Base-by-base conservation (phyloP, 768 basidiomycete species). In the Dioszegia aurantiaca region DNA sequence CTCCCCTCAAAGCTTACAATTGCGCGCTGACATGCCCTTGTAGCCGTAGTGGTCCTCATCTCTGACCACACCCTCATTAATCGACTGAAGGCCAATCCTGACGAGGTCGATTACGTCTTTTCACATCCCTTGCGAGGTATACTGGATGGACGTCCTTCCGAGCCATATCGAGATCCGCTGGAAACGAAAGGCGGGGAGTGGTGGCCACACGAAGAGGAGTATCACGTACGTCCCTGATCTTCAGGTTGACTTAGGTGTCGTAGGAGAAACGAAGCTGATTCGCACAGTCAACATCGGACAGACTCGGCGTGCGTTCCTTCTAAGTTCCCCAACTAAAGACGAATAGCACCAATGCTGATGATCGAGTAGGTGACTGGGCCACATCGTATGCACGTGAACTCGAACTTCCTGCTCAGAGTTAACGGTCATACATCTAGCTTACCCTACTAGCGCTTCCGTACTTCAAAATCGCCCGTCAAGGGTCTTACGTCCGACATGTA, bases 71-170 rank as follows among this genome's bases (percentile, higher is more conserved):
- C 79, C 3, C 24, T 90, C 1, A 78, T 93, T 1, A 70, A 77
- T 0, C 65, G 68, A 17, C 79, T 92, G 3, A 78, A 73, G 21
- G 83, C 87, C 2, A 81, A 82, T 16, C 81, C 81, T 33, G 81
- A 80, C 6, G 78, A 94, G 71, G 91, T 94, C 1, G 84, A 85
- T 16, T 78, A 78, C 1, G 90, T 93, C 61, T 94, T 93, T 72
- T 82, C 82, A 49, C 86, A 91, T 67, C 88, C 88, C 0, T 78
- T 94, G 0, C 85, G 61, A 87, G 68, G 33, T 65, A 60, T 62
- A 60, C 60, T 4, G 65, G 86, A 0, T 68, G 88, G 11, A 76
- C 90, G 19, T 84, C 89, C 59, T 87, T 86, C 0, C 67, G 67
- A 2, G 72, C 86, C 19, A 78, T 41, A 33, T n/a, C 24, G 81